These are phyloP conservation scores for Discostella pseudostelligera DNA, from an alignment of 108 stramenopile genomes.

Conservation along the genomic window DNA sequence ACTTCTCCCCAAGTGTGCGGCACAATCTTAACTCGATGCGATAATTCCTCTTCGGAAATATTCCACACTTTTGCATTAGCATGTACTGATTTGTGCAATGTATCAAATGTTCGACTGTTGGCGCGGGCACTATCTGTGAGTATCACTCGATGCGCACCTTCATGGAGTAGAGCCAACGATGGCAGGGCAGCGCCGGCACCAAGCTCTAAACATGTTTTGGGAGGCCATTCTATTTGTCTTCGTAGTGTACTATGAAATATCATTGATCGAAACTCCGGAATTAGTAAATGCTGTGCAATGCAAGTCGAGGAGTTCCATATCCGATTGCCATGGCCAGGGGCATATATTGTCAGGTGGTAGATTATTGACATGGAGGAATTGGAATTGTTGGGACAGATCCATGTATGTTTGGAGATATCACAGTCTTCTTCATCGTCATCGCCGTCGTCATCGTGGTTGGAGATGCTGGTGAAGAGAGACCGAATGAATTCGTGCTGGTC, in stretches of 20 bases:
- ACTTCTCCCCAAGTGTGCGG: conserved; percentile 21
- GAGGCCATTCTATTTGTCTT: conserved; percentile 5
- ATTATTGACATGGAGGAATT: not conserved
- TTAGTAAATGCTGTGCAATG: conserved; percentile 7
- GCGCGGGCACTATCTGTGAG: conserved; percentile 9
- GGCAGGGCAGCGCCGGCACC: conserved; percentile 26
- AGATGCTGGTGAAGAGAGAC: too few species aligned
- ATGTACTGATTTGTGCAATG: conserved; percentile 9
- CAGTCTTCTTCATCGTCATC: too few species aligned
- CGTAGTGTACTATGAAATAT: not conserved
- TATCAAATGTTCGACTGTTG: conserved; percentile 20
- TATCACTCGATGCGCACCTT: conserved; percentile 3
- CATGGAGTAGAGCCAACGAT: conserved; percentile 6
- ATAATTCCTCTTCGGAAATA: not conserved
- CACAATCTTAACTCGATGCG: not conserved
- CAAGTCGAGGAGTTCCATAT: conserved; percentile 6
- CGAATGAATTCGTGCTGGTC: too few species aligned
- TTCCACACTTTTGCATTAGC: conserved; percentile 6
- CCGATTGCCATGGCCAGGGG: conserved; percentile 8
- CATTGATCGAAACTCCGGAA: not conserved
- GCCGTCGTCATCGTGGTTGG: too few species aligned
- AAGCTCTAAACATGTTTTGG: conserved; percentile 10
- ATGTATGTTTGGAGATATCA: too few species aligned
- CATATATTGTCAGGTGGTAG: conserved; percentile 8
- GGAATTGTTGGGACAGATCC: too few species aligned